Percentiles rank a stretch among this genome's conserved stretches.
Conservation (phyloP, 441 rosid genomes). For the Pelargonium fulgidum region DNA sequence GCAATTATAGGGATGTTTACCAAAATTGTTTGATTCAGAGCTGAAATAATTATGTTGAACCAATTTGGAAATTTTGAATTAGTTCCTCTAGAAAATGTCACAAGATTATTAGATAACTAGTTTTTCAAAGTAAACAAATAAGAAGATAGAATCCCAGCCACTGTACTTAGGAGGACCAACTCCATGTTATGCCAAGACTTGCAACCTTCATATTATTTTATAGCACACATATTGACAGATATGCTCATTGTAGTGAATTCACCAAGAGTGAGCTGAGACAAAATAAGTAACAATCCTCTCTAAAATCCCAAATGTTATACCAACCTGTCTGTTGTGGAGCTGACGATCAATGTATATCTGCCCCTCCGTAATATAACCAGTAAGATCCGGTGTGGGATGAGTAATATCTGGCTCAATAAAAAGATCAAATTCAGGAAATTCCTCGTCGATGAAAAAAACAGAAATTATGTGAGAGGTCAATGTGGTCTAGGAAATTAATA, state of each 20-base stretch:
- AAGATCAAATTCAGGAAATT: background rate
- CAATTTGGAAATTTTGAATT: no score
- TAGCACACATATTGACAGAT: no score
- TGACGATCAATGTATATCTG: conserved; percentile 97
- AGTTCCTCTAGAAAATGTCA: no score
- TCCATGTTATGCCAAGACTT: background rate
- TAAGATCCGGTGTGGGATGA: conserved; percentile 98
- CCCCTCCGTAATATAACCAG: conserved; percentile 98
- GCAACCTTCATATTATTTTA: no score
- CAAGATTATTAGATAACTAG: no score
- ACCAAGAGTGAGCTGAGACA: background rate
- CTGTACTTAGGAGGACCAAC: background rate
- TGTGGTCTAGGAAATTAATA: conserved; percentile 22
- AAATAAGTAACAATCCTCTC: background rate
- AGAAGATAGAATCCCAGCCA: no score
- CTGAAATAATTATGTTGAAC: no score
- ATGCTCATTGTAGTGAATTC: background rate
- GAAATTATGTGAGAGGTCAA: background rate
- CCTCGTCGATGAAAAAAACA: background rate
- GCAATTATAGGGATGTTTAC: no score
- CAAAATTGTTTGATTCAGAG: no score
- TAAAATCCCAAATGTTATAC: background rate
- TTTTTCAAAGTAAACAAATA: no score
- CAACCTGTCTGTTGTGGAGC: conserved; percentile 85
- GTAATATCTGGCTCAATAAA: conserved; percentile 64